Evolutionary conservation across 2,329 filamentous ascomycete genomes (phyloP).

Genomic region (Epichloe sibirici): DNA sequence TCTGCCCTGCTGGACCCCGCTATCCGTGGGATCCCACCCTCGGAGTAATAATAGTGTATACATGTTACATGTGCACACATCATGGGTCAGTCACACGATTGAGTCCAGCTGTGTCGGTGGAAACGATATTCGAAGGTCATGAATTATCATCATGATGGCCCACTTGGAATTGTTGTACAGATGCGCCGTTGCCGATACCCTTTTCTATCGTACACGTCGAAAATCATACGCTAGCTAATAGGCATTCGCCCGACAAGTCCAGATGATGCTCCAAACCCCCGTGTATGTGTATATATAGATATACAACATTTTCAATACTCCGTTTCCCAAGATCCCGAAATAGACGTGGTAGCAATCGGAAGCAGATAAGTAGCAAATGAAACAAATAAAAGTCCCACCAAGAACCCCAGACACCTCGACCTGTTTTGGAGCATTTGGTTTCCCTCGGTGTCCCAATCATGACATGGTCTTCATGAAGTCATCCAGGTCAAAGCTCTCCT

Average conservation of each 20-base stretch:
- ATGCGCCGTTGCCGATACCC: not conserved
- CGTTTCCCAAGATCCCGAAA: not conserved
- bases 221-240: constrained; percentile 3
- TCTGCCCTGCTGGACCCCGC: not conserved
- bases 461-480: constrained; percentile 94
- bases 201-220: constrained; percentile 2
- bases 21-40: not conserved
- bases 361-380: not conserved
- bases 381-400: not conserved
- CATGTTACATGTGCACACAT: not conserved
- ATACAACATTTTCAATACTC: not conserved
- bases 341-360: not conserved
- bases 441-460: constrained; percentile 13
- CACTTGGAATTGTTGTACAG: constrained; percentile 2
- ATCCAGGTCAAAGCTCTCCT: constrained; percentile 94
- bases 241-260: not conserved
- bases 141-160: not conserved
- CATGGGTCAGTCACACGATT: not conserved
- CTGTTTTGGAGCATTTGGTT: not conserved
- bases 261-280: not conserved
- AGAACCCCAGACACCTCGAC: not conserved
- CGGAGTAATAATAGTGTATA: too few species aligned
- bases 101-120: not conserved
- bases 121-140: not conserved
- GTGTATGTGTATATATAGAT: not conserved